Evolutionary conservation across 2,329 filamentous ascomycete genomes (phyloP).

Genomic region (Beauveria varroae): DNA sequence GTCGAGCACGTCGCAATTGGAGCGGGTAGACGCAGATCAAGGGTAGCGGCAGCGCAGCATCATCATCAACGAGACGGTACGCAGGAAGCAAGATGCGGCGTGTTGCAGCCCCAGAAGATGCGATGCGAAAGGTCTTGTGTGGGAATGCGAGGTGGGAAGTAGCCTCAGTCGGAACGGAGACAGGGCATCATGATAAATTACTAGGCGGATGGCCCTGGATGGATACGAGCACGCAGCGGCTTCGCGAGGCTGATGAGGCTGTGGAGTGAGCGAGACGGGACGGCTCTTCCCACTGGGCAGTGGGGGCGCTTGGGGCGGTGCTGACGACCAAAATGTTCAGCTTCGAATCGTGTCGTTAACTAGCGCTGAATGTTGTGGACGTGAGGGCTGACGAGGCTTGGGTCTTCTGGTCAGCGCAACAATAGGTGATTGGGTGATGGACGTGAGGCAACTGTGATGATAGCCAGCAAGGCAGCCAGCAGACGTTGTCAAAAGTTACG

Average conservation of each 20-base stretch:
- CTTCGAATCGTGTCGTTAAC: not conserved
- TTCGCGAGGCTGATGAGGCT: constrained; percentile 11
- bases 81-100: not conserved
- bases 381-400: not conserved
- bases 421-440: not conserved
- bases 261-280: constrained; percentile 4
- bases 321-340: constrained; percentile 4
- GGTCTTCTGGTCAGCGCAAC: not conserved
- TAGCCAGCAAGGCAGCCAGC: not conserved
- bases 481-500: not conserved
- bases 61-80: not conserved
- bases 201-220: not conserved
- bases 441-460: not conserved
- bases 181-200: not conserved
- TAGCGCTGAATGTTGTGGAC: not conserved
- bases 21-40: not conserved
- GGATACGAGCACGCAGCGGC: not conserved
- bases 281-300: constrained; percentile 7
- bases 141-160: not conserved
- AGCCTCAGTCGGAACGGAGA: not conserved
- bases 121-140: not conserved
- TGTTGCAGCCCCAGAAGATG: not conserved
- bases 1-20: not conserved
- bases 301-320: constrained; percentile 3
- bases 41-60: not conserved